phyloP scores from a whole-genome alignment of 371 early-diverging fungal species.

The Mucor velutinosus region DNA sequence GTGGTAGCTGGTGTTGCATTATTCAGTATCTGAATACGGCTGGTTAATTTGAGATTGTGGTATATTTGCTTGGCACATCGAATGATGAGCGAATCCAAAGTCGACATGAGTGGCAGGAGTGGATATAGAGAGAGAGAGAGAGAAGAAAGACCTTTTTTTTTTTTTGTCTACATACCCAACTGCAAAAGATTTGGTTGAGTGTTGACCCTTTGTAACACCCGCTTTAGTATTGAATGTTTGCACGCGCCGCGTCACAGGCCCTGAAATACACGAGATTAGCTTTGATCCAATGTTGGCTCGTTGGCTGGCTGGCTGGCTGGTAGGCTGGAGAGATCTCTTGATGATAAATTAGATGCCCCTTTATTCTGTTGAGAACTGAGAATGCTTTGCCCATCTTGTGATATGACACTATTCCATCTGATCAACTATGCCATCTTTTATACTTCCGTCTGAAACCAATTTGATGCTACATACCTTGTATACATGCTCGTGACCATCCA shows the following conservation, averaged over 20 bases:
- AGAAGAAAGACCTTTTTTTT: not conserved
- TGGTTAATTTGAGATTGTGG: conserved; percentile 32
- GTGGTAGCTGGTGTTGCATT: not conserved
- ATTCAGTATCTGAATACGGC: conserved; percentile 15
- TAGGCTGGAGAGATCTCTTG: not conserved
- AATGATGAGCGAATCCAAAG: not conserved
- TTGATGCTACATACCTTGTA: not conserved
- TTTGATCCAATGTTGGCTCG: not conserved
- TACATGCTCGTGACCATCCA: no score
- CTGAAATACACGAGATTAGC: not conserved
- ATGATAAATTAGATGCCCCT: not conserved
- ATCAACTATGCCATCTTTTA: not conserved
- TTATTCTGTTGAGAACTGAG: no score
- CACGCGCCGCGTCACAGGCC: conserved; percentile 1
- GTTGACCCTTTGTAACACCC: not conserved
- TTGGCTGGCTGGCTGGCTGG: no score
- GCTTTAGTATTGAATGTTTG: not conserved
- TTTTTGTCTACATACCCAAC: not conserved
- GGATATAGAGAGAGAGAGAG: not conserved
- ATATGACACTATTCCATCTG: not conserved
- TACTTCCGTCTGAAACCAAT: not conserved
- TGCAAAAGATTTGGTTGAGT: not conserved
- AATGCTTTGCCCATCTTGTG: not conserved
- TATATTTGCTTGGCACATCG: conserved; percentile 42
- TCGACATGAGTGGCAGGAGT: not conserved